A percentile compares a stretch with the other conserved stretches of the same genome.
These are phyloP conservation scores for Cydonia oblonga DNA, from an alignment of 331 rosid species.

Conservation along the genomic window DNA sequence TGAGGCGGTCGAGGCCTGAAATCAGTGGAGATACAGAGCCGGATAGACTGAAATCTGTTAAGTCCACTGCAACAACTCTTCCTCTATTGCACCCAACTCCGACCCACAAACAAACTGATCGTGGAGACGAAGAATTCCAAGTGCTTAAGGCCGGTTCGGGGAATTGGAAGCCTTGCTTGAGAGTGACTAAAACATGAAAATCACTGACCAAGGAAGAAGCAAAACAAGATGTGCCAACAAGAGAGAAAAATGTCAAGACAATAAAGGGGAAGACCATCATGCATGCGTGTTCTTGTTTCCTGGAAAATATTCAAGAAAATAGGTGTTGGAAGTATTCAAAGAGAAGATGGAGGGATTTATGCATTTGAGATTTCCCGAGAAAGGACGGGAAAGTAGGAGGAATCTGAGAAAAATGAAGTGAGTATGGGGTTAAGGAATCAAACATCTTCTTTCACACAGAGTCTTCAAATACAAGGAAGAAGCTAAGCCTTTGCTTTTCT, in stretches of 20 bases:
- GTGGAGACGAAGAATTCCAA: constrained; percentile 42
- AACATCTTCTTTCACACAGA: constrained; percentile 40
- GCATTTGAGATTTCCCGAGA: constrained; percentile 26
- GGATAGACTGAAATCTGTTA: constrained; percentile 42
- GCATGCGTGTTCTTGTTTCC: neutral
- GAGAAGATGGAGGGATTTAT: constrained; percentile 37
- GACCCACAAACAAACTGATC: constrained; percentile 56
- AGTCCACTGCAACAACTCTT: constrained; percentile 47
- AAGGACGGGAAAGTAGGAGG: constrained; percentile 40
- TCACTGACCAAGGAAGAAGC: constrained; percentile 52
- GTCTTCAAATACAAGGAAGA: constrained; percentile 76
- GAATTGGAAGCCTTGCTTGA: constrained; percentile 54
- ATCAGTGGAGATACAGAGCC: constrained; percentile 55
- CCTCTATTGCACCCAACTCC: constrained; percentile 52
- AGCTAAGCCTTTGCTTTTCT: constrained; percentile 40
- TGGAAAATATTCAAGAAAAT: constrained; percentile 23
- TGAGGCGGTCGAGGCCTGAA: constrained; percentile 41
- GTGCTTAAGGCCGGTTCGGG: constrained; percentile 33
- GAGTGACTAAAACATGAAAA: constrained; percentile 43
- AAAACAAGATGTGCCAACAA: constrained; percentile 31
- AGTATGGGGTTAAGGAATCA: constrained; percentile 50
- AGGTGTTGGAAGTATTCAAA: constrained; percentile 39
- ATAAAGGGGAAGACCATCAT: constrained; percentile 45
- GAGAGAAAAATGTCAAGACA: constrained; percentile 41
- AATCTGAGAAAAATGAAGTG: constrained; percentile 44